Evolutionary conservation across 192 early-diverging fungal species (phyloP), one percentile per base, ranked within the genome.

Genomic region (Funneliformis mosseae): DNA sequence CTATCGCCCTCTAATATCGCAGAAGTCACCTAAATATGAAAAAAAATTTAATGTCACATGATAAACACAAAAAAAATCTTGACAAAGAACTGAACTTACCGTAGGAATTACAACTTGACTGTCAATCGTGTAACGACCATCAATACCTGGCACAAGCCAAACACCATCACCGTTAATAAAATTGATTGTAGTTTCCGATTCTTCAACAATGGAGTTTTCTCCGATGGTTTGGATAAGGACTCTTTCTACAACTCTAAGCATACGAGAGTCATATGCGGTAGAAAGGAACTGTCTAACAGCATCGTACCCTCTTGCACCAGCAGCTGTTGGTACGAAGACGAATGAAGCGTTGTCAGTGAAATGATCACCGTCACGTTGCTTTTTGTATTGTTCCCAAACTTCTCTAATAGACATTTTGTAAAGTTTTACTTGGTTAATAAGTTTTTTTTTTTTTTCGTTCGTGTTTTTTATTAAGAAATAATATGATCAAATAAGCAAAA

Each of bases 111-210:
- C 80, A 60, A 87, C 81, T 1, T 64, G 73, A 43, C 75, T 50
- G 66, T 87, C 85, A 60, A 83, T 81, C 5, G 83, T 76, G 39
- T 87, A 78, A 63, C 84, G 76, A n/a, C 79, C 77, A 25, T 83
- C 83, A 74, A 87, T 74, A 9, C 83, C 82, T 21, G 85, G 85
- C n/a, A 84, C 67, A 33, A 87, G 43, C 85, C 85, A 87, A 18
- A 59, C 80, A 28, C 83, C 83, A 27, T 80, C 75, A 6, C 85
- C 85, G 5, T 73, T 81, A 76, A 84, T 74, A 81, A 87, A 87
- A 66, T 84, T 83, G 79, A 87, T 82, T 1, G 83, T 87, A 18
- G 83, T 76, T 61, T 84, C 85, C 18, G 84, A 80, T 43, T 87
- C 85, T 80, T 87, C 85, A 12, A 87, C 85, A 14, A 83, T 80